phyloP scores from a whole-genome alignment of 805 yeast species.

The Wickerhamomyces chambardii region DNA sequence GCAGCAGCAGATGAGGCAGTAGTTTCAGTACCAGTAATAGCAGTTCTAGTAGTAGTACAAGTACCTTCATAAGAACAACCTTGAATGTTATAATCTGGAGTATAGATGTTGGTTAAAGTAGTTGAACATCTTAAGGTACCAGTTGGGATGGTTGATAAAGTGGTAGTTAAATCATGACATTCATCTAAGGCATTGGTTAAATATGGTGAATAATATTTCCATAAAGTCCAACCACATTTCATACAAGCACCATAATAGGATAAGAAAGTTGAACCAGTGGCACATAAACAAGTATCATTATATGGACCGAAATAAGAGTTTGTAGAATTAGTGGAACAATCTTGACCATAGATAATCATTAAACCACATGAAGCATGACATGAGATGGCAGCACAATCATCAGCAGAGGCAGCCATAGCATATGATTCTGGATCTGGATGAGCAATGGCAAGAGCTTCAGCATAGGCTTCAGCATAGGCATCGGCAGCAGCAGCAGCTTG shows the following conservation, averaged over 20 bases:
- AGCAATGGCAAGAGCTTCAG: conserved; percentile 8
- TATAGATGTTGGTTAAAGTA: conserved; percentile 9
- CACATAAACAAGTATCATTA: conserved; percentile 13
- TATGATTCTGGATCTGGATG: conserved; percentile 16
- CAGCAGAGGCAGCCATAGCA: conserved; percentile 16
- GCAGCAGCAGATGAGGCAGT: not conserved
- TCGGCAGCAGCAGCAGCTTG: conserved; percentile 4
- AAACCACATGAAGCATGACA: conserved; percentile 25
- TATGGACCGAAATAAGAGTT: conserved; percentile 7
- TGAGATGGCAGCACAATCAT: conserved; percentile 15
- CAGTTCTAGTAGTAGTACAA: conserved; percentile 2
- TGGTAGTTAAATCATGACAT: conserved; percentile 8
- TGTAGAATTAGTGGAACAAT: conserved; percentile 11
- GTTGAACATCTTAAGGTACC: conserved; percentile 20
- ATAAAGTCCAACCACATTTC: conserved; percentile 27
- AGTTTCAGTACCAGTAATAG: not conserved
- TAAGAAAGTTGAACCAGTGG: conserved; percentile 8
- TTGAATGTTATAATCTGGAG: conserved; percentile 3
- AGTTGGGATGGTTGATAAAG: conserved; percentile 19
- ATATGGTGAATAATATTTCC: conserved; percentile 20
- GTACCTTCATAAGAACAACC: conserved; percentile 3
- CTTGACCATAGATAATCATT: conserved; percentile 19
- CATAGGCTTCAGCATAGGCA: conserved; percentile 5
- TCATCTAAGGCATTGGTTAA: conserved; percentile 15
- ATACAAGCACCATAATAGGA: conserved; percentile 16